Base-by-base conservation (phyloP, 352 stramenopile species). In the Halophytophthora polymorphica region DNA sequence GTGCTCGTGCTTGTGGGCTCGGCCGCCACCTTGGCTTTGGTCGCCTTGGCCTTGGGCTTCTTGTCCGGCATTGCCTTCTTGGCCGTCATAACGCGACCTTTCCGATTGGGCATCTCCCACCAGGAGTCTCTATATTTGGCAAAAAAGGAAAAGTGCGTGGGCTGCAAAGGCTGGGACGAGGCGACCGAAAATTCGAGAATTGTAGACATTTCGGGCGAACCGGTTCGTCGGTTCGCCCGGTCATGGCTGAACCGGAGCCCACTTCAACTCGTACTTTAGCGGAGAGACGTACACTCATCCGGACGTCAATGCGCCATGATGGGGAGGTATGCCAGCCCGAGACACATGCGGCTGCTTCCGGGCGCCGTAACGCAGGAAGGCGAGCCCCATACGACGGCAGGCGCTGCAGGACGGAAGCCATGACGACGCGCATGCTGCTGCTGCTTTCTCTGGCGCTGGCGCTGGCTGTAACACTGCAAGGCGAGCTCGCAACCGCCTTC, bases 371-470 rank as follows among this genome's bases (percentile, higher is more conserved):
- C 25, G 8, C 25, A 31, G 25, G 25, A 31, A 31, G 25, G 25
- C 25, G 25, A 31, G 25, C 4, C 8, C 8, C 33, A 38, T 17
- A 38, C 11, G 11, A 17, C 33, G 33, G 13, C 13, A 14, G 33
- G 3, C 33, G 2, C 11, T 6, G 33, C 33, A 38, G 15, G 33
- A 38, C 33, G 33, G 7, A 17, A 25, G 42, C 28, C 42, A 50
- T 50, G 44, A 41, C n/a, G 44, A 31, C 28, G 8, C n/a, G 0
- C 7, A 4, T 23, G 49, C 17, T 68, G 12, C 7, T 51, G 14
- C 19, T 19, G 34, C 14, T 45, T 17, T 14, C 33, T 31, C 19
- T 51, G 7, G 33, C 42, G 54, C 54, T 56, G 18, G 1, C 43
- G 19, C n/a, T 33, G 6, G 14, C 21, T 5, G 25, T 14, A 5